Percentiles rank a stretch among this genome's conserved stretches.
These are phyloP conservation scores for Ordospora colligata DNA, from an alignment of 371 early-diverging fungal genomes.

Conservation along the genomic window DNA sequence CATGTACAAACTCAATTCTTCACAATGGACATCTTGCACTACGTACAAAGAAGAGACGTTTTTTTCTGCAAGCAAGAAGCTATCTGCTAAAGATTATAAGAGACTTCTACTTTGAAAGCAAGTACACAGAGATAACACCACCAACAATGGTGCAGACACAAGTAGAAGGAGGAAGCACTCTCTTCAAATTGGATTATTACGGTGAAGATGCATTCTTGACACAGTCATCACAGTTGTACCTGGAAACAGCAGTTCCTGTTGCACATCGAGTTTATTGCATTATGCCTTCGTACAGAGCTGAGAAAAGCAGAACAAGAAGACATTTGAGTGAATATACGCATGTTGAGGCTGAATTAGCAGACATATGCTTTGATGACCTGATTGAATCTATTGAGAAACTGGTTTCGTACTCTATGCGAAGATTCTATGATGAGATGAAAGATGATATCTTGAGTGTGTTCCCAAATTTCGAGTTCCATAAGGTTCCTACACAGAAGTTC, in stretches of 20 bases:
- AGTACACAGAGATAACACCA: conserved; percentile 84
- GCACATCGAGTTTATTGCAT: conserved; percentile 91
- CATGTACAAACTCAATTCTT: conserved; percentile 73
- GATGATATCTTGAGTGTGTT: conserved; percentile 74
- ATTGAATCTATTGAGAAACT: conserved; percentile 76
- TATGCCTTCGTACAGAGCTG: conserved; percentile 95
- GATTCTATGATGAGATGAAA: conserved; percentile 68
- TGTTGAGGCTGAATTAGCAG: conserved; percentile 91
- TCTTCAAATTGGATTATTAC: conserved; percentile 92
- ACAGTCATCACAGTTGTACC: conserved; percentile 95
- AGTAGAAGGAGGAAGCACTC: conserved; percentile 94
- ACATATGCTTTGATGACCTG: conserved; percentile 81
- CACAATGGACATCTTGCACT: conserved; percentile 91
- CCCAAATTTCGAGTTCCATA: conserved; percentile 74
- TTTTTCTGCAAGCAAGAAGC: conserved; percentile 78
- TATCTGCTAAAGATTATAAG: conserved; percentile 79
- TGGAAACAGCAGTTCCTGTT: conserved; percentile 90
- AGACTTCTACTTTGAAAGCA: conserved; percentile 73
- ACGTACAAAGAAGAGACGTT: conserved; percentile 78
- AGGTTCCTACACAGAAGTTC: conserved; percentile 68
- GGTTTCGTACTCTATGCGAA: conserved; percentile 73
- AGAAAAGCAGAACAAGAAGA: conserved; percentile 93
- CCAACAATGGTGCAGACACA: conserved; percentile 99
- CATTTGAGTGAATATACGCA: conserved; percentile 97
- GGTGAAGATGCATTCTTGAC: conserved; percentile 91